phyloP scores from a whole-genome alignment of 371 early-diverging fungal species.

The Rhizomucor pusillus region DNA sequence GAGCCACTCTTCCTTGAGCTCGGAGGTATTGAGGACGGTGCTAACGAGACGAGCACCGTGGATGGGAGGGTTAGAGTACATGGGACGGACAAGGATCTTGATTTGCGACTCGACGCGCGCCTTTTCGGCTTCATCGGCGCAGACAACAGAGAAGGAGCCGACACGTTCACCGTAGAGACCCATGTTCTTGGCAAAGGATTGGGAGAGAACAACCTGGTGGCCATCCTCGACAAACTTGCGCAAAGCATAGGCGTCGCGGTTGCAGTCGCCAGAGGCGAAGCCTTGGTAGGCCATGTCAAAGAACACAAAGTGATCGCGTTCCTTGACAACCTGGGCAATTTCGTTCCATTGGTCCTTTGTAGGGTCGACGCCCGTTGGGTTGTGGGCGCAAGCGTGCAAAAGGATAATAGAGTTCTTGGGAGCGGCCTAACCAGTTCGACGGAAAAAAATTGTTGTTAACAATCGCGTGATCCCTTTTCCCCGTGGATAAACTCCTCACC shows the following conservation, averaged over 20 bases:
- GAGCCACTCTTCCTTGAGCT: slow-evolving; percentile 86
- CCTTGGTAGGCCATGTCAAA: slow-evolving; percentile 99
- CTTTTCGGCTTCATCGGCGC: slow-evolving; percentile 75
- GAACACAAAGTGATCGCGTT: slow-evolving; percentile 86
- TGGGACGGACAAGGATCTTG: slow-evolving; percentile 93
- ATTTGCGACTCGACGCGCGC: slow-evolving; percentile 90
- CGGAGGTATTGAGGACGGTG: slow-evolving; percentile 77
- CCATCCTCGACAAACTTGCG: slow-evolving; percentile 90
- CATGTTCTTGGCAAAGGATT: slow-evolving; percentile 99
- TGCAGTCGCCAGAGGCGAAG: slow-evolving; percentile 93
- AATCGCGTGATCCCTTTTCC: background rate
- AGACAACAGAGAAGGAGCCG: slow-evolving; percentile 91
- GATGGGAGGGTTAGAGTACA: slow-evolving; percentile 98
- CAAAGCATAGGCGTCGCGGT: slow-evolving; percentile 91
- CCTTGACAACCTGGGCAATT: slow-evolving; percentile 79
- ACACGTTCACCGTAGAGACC: slow-evolving; percentile 98
- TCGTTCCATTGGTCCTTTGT: slow-evolving; percentile 90
- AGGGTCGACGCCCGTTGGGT: slow-evolving; percentile 99
- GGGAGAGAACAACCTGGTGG: slow-evolving; percentile 82
- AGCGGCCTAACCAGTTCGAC: slow-evolving; percentile 49
- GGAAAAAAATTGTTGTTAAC: background rate
- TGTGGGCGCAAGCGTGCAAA: slow-evolving; percentile 98
- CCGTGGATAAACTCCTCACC: slow-evolving; percentile 28
- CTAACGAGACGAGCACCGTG: slow-evolving; percentile 94
- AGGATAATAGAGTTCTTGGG: slow-evolving; percentile 90